Evolutionary conservation across 2,329 filamentous ascomycete genomes (phyloP).

Genomic region (Apiospora malaysiana): DNA sequence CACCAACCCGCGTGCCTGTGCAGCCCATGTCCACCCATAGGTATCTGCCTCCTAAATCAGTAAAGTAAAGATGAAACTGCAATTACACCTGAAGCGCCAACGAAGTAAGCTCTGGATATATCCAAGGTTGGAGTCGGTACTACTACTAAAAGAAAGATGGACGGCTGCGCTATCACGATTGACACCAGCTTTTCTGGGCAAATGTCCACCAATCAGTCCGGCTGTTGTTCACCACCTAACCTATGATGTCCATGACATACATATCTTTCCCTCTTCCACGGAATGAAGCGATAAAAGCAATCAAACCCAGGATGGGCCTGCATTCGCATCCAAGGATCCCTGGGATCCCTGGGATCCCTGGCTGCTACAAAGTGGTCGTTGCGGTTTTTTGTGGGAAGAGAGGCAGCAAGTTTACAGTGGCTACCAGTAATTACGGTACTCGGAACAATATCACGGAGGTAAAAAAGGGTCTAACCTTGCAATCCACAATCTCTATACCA

Average conservation of each 20-base stretch:
- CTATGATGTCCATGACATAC: background rate
- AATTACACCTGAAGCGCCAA: background rate
- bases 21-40: background rate
- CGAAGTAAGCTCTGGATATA: background rate
- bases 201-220: background rate
- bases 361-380: background rate
- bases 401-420: background rate
- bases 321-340: conserved; percentile 7
- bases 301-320: background rate
- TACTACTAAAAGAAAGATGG: background rate
- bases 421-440: conserved; percentile 8
- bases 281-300: conserved; percentile 17
- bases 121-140: background rate
- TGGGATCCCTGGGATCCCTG: background rate
- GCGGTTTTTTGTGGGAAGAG: conserved; percentile 7
- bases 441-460: conserved; percentile 8
- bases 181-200: background rate
- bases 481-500: background rate
- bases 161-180: background rate
- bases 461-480: background rate
- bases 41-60: background rate
- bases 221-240: background rate
- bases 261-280: background rate
- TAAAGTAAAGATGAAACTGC: background rate
- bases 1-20: background rate